Percentiles rank a stretch among this genome's conserved stretches.
phyloP scores from a whole-genome alignment of 495 filamentous ascomycete genomes.

The Glutinoglossum americanum region DNA sequence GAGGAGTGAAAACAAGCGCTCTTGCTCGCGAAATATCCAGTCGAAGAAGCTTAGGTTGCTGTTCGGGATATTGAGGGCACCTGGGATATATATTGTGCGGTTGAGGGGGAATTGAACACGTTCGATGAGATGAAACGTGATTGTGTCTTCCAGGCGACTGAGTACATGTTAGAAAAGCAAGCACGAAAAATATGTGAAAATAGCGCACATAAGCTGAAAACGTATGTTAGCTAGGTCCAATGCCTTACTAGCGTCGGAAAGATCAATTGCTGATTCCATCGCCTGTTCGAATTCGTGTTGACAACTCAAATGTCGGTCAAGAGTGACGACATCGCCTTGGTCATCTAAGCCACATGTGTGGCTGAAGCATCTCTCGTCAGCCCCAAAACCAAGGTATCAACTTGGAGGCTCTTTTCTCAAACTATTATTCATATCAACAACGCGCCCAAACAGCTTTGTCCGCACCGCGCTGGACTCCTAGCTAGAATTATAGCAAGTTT shows the following conservation, averaged over 20 bases:
- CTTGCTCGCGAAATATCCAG: conserved; percentile 78
- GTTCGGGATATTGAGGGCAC: conserved; percentile 60
- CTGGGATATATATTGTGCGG: conserved; percentile 61
- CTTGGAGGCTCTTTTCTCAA: neutral
- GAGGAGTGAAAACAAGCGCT: conserved; percentile 78
- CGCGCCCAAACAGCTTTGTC: neutral
- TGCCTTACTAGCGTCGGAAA: conserved; percentile 61
- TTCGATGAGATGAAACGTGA: conserved; percentile 96
- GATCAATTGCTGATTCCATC: conserved; percentile 85
- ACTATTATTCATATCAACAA: neutral
- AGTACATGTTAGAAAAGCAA: neutral
- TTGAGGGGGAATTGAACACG: conserved; percentile 94
- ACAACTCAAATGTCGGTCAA: too few species aligned
- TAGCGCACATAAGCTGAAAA: conserved; percentile 73
- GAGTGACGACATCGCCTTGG: neutral
- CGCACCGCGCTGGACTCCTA: neutral
- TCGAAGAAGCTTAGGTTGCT: conserved; percentile 64
- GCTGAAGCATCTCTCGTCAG: neutral
- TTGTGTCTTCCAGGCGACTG: conserved; percentile 93
- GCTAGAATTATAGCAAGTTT: neutral
- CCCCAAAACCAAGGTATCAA: neutral
- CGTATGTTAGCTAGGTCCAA: conserved; percentile 83
- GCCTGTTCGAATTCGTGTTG: too few species aligned
- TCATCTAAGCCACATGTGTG: neutral
- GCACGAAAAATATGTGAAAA: neutral